Evolutionary conservation across 2,329 filamentous ascomycete genomes (phyloP).

Genomic region (Diaporthe citri): DNA sequence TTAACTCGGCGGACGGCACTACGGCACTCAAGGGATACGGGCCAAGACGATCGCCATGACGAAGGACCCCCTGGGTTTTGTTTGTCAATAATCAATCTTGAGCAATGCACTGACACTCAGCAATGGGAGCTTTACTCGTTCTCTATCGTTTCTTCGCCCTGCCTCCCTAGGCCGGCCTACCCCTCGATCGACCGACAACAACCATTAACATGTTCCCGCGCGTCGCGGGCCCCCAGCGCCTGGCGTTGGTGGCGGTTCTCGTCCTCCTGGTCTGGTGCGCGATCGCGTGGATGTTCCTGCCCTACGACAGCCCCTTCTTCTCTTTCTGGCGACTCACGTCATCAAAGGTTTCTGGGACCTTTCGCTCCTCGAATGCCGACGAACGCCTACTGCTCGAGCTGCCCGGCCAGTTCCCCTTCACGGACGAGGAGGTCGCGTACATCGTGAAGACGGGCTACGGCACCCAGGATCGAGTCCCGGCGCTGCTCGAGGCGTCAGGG

Average conservation of each 20-base stretch:
- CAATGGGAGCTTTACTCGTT: conserved; percentile 2
- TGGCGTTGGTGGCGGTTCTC: conserved; percentile 28
- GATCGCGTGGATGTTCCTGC: conserved; percentile 44
- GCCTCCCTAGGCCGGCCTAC: neutral
- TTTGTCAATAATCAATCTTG: neutral
- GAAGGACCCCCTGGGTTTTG: neutral
- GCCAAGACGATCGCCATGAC: conserved; percentile 5
- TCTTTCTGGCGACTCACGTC: conserved; percentile 46
- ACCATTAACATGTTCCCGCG: conserved; percentile 37
- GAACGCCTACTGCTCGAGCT: conserved; percentile 58
- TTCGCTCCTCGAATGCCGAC: conserved; percentile 47
- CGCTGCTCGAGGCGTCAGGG: conserved; percentile 61
- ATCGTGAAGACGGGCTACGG: conserved; percentile 70
- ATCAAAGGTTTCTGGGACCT: conserved; percentile 44
- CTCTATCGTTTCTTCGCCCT: neutral
- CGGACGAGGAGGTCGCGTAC: conserved; percentile 61
- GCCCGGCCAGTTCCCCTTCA: conserved; percentile 58
- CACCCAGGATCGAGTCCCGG: conserved; percentile 61
- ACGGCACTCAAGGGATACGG: neutral
- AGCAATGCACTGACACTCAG: conserved; percentile 6
- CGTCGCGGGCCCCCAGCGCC: conserved; percentile 38
- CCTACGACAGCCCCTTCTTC: conserved; percentile 47
- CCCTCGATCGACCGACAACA: conserved; percentile 1
- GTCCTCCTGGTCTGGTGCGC: conserved; percentile 40
- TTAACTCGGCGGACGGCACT: neutral